Evolutionary conservation across 768 basidiomycete species (phyloP), one percentile per base, ranked within the genome.

Genomic region (Artomyces pyxidatus): DNA sequence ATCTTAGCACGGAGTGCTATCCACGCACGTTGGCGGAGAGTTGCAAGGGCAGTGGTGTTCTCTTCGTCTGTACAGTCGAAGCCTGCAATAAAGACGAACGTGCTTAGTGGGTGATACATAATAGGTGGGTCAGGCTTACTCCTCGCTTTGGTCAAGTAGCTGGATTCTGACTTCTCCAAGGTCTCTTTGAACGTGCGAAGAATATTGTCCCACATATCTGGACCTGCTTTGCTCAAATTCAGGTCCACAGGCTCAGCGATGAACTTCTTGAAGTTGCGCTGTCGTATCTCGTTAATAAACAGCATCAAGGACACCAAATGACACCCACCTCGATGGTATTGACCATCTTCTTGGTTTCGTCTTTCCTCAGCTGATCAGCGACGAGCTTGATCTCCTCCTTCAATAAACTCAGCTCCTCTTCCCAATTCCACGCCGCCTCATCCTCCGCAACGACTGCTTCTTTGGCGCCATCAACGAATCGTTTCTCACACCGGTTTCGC

Each of bases 271-370:
- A 97, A 80, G 63, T 81, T 92, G 30, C 90, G 78, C 93, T 97
- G 58, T 21, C 17, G 32, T 35, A 12, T 3, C 32, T 35, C n/a
- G n/a, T n/a, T n/a, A n/a, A n/a, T n/a, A n/a, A n/a, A n/a, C n/a
- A n/a, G n/a, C n/a, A n/a, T n/a, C n/a, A n/a, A n/a, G n/a, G n/a
- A n/a, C n/a, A n/a, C n/a, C n/a, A n/a, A n/a, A n/a, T n/a, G n/a
- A n/a, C n/a, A 62, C 78, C 53, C 46, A 92, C 94, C 81, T 99
- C 96, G 51, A 96, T 92, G 19, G 79, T 63, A 60, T 94, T 96
- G 62, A 98, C 75, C 89, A 94, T 96, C 76, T 99, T 99, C 76
- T 95, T 95, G 42, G 94, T 98, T 69, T 99, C 96, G 60, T 99
- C 96, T 64, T 85, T 89, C 65, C 95, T 77, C 57, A 86, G 86